Evolutionary conservation across 495 filamentous ascomycete species (phyloP).

Genomic region (Amphirosellinia nigrospora): DNA sequence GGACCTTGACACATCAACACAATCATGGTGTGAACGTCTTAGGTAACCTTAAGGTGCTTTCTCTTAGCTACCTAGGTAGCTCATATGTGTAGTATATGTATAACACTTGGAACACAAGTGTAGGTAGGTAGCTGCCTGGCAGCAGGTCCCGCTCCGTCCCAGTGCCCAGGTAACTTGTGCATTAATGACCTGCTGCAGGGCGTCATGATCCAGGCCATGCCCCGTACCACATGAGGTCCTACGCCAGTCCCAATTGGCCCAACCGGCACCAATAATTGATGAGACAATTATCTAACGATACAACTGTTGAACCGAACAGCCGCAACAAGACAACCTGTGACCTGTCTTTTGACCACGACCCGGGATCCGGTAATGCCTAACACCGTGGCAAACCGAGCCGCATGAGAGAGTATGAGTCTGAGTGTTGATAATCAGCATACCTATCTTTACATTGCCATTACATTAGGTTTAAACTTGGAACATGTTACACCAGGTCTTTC

Average conservation of each 20-base stretch:
- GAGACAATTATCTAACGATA: slow-evolving; percentile 1
- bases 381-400: slow-evolving; percentile 15
- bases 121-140: neutral
- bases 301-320: slow-evolving; percentile 15
- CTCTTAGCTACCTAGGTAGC: too few species aligned
- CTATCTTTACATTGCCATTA: too few species aligned
- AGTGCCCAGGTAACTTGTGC: neutral
- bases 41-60: neutral
- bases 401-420: neutral
- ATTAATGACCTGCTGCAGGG: slow-evolving; percentile 8
- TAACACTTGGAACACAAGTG: too few species aligned
- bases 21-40: too few species aligned
- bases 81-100: too few species aligned
- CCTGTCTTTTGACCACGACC: neutral
- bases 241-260: slow-evolving; percentile 14
- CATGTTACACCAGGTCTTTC: neutral
- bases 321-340: neutral
- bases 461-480: too few species aligned
- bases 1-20: too few species aligned
- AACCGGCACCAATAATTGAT: slow-evolving; percentile 1
- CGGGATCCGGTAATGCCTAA: neutral
- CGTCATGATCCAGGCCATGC: neutral
- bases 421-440: too few species aligned
- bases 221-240: slow-evolving; percentile 16
- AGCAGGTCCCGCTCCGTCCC: neutral